Base-by-base conservation (phyloP, 208 protist species). In the Spongospora subterranea region DNA sequence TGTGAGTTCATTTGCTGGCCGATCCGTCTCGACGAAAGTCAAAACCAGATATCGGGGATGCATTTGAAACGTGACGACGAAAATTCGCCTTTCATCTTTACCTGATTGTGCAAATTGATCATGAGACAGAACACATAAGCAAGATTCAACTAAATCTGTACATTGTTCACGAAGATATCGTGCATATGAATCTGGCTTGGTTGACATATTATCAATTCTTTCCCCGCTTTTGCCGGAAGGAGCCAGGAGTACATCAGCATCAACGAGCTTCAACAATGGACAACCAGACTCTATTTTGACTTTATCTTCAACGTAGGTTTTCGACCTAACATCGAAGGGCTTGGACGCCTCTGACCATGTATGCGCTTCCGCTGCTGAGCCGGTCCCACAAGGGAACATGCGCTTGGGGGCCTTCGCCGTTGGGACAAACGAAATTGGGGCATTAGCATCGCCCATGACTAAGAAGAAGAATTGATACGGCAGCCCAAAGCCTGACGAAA, bases 11-110 rank as follows among this genome's bases (percentile, higher is more conserved):
- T 82, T 82, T 20, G 71, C 71, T 43, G 6, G 71, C 13, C 71
- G 71, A 43, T 82, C 71, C 6, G 6, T 82, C n/a, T 82, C 71
- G 71, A 82, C 71, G 71, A 45, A 82, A 35, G 71, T 82, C 17
- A 82, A n/a, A n/a, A 82, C 71, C 17, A 82, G 71, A n/a, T 82
- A 82, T 6, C 71, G 71, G 17, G 71, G 71, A 43, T 82, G 71
- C 71, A 82, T 43, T n/a, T 82, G 71, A n/a, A 82, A 82, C 13
- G 40, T 43, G n/a, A 82, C n/a, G 71, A 82, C 71, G 6, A 82
- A 6, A 35, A 82, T 35, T 43, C 71, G 71, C 17, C 71, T 6
- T 20, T 35, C 13, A 35, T 82, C 71, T 43, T 82, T 82, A 60
- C 50, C 50, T 60, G 50, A 29, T 29, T 29, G 24, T 6, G 50